phyloP scores from a whole-genome alignment of 306 rosid species.

The Fragaria iinumae region DNA sequence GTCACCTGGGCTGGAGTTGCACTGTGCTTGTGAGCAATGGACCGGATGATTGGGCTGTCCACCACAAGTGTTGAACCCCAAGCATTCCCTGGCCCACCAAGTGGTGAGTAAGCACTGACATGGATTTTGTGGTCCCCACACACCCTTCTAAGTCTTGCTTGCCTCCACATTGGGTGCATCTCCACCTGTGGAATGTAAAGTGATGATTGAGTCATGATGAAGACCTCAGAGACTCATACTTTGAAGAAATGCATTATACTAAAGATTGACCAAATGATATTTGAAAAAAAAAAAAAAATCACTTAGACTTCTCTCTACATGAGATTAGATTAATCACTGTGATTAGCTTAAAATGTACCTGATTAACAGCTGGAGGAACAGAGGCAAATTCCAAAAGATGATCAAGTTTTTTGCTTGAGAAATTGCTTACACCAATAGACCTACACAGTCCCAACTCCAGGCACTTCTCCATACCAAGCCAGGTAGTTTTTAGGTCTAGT shows the following conservation, averaged over 20 bases:
- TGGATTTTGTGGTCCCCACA: conserved; percentile 71
- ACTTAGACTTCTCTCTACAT: neutral
- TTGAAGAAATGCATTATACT: neutral
- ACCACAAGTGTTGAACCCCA: conserved; percentile 91
- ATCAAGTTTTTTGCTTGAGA: conserved; percentile 64
- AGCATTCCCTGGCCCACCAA: conserved; percentile 86
- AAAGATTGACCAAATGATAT: neutral
- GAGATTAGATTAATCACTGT: neutral
- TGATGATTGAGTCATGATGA: neutral
- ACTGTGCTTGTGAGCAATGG: conserved; percentile 61
- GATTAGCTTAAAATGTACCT: conserved; percentile 34
- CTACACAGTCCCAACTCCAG: conserved; percentile 72
- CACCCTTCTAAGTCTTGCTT: conserved; percentile 47
- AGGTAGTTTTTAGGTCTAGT: conserved; percentile 62
- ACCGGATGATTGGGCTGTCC: conserved; percentile 47
- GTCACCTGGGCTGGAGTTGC: conserved; percentile 78
- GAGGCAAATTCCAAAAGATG: conserved; percentile 59
- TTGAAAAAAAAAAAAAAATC: neutral
- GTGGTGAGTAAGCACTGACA: conserved; percentile 84
- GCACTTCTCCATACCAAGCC: conserved; percentile 89
- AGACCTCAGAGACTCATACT: neutral
- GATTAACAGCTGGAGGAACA: conserved; percentile 73
- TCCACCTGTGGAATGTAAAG: conserved; percentile 49
- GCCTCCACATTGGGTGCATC: conserved; percentile 97
- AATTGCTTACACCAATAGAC: conserved; percentile 89